Evolutionary conservation across 495 filamentous ascomycete genomes (phyloP), one percentile per base, ranked within the genome.

Genomic region (Bacidia rubella): DNA sequence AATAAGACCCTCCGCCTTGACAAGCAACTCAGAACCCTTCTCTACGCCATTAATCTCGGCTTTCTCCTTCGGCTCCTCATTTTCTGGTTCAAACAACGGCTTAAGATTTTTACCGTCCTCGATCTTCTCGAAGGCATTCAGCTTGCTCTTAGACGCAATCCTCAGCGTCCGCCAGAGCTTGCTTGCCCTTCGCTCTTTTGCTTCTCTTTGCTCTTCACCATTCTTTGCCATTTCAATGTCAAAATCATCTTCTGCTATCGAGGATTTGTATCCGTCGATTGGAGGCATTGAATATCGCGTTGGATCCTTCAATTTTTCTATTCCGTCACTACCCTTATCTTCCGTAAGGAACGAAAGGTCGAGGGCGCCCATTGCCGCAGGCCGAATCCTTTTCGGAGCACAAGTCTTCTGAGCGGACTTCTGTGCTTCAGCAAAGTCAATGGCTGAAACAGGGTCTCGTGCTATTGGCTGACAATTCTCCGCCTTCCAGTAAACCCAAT

Each of bases 401-500:
- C 82, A 84, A 3, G 76, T 68, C 62, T 79, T 83, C 51, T 68
- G 70, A 3, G 81, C 82, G 47, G 77, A 67, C 23, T 71, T 67
- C 59, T 82, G 83, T 21, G 86, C 82, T 42, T 77, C 74, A 47
- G 76, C 62, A 62, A 86, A 86, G 25, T 84, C 77, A 21, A 70
- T 65, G 20, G 81, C 72, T 2, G 80, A 73, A 27, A 95, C 65
- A 4, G 86, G 71, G 15, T 83, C 76, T 39, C 78, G 74, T 55
- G 90, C 81, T 62, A 99, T 95, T 20, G 80, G 74, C 25, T 86
- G 88, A 65, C 92, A 97, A 47, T 78, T 82, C 66, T 97, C 92
- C 9, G 87, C 79, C 66, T 99, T 99, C 92, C 92, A 99, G 45
- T 86, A 83, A 40, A 90, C 88, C 92, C 92, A 99, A 59, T 95